Conservation (phyloP, 345 rosid species). For the Microcos paniculata region DNA sequence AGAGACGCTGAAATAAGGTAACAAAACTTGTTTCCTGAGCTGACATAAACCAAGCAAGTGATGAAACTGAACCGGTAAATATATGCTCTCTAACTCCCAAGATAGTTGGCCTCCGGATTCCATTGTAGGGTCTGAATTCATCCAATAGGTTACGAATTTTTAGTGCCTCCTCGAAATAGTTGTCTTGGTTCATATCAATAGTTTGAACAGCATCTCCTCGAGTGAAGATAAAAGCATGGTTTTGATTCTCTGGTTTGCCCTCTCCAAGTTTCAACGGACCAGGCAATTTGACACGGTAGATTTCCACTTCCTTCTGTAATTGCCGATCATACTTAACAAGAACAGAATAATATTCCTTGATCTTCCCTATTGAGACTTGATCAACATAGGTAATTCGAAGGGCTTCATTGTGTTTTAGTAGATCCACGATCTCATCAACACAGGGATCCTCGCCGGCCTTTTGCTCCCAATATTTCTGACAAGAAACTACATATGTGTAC, state of each 20-base stretch:
- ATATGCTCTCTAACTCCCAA: conserved; percentile 85
- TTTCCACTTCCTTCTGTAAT: conserved; percentile 66
- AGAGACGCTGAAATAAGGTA: conserved; percentile 85
- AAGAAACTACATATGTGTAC: conserved; percentile 85
- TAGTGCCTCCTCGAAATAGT: conserved; percentile 86
- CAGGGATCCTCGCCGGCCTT: conserved; percentile 79
- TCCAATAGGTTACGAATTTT: conserved; percentile 88
- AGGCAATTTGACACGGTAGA: conserved; percentile 77
- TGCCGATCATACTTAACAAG: conserved; percentile 73
- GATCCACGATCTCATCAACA: conserved; percentile 74
- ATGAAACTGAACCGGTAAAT: conserved; percentile 87
- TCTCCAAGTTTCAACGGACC: conserved; percentile 87
- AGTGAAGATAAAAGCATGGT: conserved; percentile 87
- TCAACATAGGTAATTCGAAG: conserved; percentile 94
- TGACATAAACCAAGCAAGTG: conserved; percentile 96
- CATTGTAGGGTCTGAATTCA: conserved; percentile 59
- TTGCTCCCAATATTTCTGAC: conserved; percentile 86
- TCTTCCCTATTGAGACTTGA: conserved; percentile 58
- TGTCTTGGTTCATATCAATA: conserved; percentile 95
- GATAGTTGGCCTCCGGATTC: conserved; percentile 80
- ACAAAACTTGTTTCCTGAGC: conserved; percentile 84
- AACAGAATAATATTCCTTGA: conserved; percentile 62
- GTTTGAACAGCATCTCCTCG: conserved; percentile 95
- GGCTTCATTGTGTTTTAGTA: conserved; percentile 86
- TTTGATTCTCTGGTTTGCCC: conserved; percentile 97